Percentiles rank a stretch among this genome's conserved stretches.
phyloP scores from a whole-genome alignment of 192 early-diverging fungal genomes.

The Dissophora globulifera region DNA sequence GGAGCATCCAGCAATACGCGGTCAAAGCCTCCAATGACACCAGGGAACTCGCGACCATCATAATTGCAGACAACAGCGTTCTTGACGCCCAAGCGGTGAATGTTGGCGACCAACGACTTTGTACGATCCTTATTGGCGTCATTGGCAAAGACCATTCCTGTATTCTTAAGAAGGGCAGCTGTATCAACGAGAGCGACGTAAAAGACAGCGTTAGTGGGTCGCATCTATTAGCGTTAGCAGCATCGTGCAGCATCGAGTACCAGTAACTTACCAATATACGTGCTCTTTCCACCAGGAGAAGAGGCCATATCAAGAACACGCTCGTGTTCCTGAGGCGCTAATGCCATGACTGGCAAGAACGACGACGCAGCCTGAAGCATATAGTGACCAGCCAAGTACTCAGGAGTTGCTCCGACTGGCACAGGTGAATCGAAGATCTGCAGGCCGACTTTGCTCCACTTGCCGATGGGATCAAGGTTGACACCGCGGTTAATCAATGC shows the following conservation, averaged over 20 bases:
- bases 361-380: slow-evolving; percentile 99
- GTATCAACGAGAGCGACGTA: not conserved
- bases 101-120: slow-evolving; percentile 91
- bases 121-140: slow-evolving; percentile 95
- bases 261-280: slow-evolving; percentile 79
- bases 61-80: slow-evolving; percentile 95
- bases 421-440: slow-evolving; percentile 96
- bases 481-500: slow-evolving; percentile 95
- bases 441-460: slow-evolving; percentile 98
- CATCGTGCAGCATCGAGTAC: no score
- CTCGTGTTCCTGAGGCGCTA: slow-evolving; percentile 96
- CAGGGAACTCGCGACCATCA: slow-evolving; percentile 97
- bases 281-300: slow-evolving; percentile 98
- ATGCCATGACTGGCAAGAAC: slow-evolving; percentile 95
- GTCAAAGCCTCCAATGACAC: slow-evolving; percentile 97
- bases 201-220: no score
- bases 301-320: slow-evolving; percentile 97
- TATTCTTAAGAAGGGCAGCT: slow-evolving; percentile 96
- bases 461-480: slow-evolving; percentile 97
- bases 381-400: slow-evolving; percentile 99
- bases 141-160: slow-evolving; percentile 96
- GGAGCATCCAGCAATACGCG: slow-evolving; percentile 97
- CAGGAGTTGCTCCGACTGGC: slow-evolving; percentile 95
- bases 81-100: slow-evolving; percentile 87
- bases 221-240: no score